Base-by-base conservation (phyloP, 495 filamentous ascomycete species). In the Rostrohypoxylon terebratum region DNA sequence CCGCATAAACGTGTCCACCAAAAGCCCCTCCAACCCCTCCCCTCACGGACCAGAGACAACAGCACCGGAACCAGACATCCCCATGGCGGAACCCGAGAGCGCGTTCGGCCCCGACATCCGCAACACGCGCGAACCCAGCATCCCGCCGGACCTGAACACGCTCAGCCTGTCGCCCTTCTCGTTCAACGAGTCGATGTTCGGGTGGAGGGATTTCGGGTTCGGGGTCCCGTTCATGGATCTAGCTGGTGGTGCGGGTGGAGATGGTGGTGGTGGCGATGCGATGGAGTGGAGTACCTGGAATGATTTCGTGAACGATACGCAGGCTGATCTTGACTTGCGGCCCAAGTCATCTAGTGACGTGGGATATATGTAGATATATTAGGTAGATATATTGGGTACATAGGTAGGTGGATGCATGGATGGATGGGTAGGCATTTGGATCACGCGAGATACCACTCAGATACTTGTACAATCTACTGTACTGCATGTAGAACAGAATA, bases 221-320 rank as follows among this genome's bases (percentile, higher is more conserved):
- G 75, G 75, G 34, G 64, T 77, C 6, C 64, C 58, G 31, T 33
- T 63, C 34, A 48, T 75, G 14, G 68, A 66, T 33, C n/a, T 63
- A 16, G 11, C 42, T 3, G 53, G 31, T 1, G 59, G 65, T 6
- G 59, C 28, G 2, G 28, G 28, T 3, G 28, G 28, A 28, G 28
- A 5, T 1, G 11, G 50, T 3, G 51, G 28, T 1, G 59, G 65
- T 7, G 34, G 63, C 7, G 59, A 59, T 21, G 62, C 47, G 71
- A 75, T 66, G 71, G 71, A 79, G 42, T 76, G 75, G 78, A 72
- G 71, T 18, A 71, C 71, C 3, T 80, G 78, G 78, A 72, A 80
- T 23, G 78, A 80, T 21, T 80, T 80, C 45, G 69, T 80, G 21
- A 50, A 38, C 20, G 78, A 80, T 21, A 76, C 78, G 1, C 72